Evolutionary conservation across 306 rosid species (phyloP).

Genomic region (Sesbania bispinosa): DNA sequence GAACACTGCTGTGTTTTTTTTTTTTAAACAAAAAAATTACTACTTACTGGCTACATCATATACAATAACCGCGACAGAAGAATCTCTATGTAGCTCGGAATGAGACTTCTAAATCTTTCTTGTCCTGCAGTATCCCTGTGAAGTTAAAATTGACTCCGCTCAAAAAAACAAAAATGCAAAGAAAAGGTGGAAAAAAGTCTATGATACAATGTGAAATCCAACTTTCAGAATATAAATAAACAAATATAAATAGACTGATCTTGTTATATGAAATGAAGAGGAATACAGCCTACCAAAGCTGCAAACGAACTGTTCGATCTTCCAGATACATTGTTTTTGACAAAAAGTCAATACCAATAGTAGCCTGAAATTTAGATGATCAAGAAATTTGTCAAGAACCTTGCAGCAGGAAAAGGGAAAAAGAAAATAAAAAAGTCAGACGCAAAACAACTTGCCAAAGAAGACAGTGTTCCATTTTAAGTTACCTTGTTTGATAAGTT

Average conservation of each 20-base stretch:
- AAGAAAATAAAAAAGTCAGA: no score
- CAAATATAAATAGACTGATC: neutral
- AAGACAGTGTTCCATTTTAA: neutral
- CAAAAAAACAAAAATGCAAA: slow-evolving; percentile 16
- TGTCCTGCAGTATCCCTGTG: slow-evolving; percentile 99
- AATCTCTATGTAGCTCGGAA: slow-evolving; percentile 99
- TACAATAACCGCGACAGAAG: slow-evolving; percentile 92
- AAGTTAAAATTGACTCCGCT: slow-evolving; percentile 9
- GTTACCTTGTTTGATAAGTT: no score
- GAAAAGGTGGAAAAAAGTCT: neutral
- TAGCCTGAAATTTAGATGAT: slow-evolving; percentile 60
- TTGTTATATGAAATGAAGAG: slow-evolving; percentile 19
- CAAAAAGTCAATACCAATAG: slow-evolving; percentile 94
- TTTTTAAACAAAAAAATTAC: no score
- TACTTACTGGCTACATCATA: slow-evolving; percentile 91
- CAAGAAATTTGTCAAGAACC: slow-evolving; percentile 19
- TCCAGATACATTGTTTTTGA: slow-evolving; percentile 98
- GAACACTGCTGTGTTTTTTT: no score
- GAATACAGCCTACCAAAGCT: slow-evolving; percentile 73
- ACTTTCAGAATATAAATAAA: neutral
- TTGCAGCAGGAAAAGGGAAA: neutral
- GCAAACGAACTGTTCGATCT: slow-evolving; percentile 98
- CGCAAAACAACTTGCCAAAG: neutral
- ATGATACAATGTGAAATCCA: neutral
- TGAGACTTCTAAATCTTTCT: slow-evolving; percentile 98